A percentile compares a stretch with the other conserved stretches of the same genome.
phyloP scores from a whole-genome alignment of 2,329 filamentous ascomycete species.

The Fusarium marasasianum region DNA sequence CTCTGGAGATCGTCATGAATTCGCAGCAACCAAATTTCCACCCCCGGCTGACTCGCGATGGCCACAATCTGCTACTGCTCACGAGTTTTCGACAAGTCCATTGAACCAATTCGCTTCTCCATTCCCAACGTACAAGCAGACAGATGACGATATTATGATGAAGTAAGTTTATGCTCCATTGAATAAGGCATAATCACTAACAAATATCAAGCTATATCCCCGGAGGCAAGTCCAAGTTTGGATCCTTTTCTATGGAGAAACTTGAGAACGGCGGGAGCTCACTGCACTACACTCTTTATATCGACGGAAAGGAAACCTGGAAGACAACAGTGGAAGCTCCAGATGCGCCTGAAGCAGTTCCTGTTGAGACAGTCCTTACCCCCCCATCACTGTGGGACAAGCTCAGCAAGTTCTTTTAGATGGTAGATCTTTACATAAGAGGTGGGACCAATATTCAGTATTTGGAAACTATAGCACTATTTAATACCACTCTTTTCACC shows the following conservation, averaged over 20 bases:
- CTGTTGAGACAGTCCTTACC: conserved; percentile 36
- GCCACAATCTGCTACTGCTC: conserved; percentile 72
- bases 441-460: neutral
- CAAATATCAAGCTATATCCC: conserved; percentile 71
- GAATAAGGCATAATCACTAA: neutral
- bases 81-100: conserved; percentile 93
- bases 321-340: conserved; percentile 65
- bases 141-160: conserved; percentile 80
- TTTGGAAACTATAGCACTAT: neutral
- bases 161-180: conserved; percentile 67
- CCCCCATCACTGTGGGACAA: conserved; percentile 58
- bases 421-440: neutral
- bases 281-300: conserved; percentile 81
- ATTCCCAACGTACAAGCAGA: conserved; percentile 82
- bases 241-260: conserved; percentile 75
- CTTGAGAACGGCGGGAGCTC: conserved; percentile 69
- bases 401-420: conserved; percentile 40
- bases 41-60: conserved; percentile 69
- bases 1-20: conserved; percentile 95
- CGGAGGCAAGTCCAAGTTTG: conserved; percentile 88
- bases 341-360: conserved; percentile 37
- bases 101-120: conserved; percentile 95
- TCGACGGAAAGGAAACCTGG: conserved; percentile 85
- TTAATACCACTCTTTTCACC: neutral
- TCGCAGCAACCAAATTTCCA: conserved; percentile 85